These are phyloP conservation scores for Eutrema salsugineum DNA, from an alignment of 441 rosid genomes.

Conservation along the genomic window DNA sequence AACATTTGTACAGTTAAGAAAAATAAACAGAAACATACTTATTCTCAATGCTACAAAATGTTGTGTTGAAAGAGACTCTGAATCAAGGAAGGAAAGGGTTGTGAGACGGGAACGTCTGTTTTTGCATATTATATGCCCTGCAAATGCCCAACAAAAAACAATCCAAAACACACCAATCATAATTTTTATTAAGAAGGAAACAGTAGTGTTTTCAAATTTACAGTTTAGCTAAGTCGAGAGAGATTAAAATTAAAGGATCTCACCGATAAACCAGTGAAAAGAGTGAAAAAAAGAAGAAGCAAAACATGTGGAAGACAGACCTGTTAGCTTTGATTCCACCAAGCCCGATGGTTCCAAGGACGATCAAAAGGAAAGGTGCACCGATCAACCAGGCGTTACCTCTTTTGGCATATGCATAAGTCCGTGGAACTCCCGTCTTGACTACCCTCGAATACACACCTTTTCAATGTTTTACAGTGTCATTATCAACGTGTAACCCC, in stretches of 20 bases:
- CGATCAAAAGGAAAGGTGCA: conserved; percentile 58
- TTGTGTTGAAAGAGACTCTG: neutral
- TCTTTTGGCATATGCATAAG: conserved; percentile 42
- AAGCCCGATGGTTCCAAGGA: conserved; percentile 65
- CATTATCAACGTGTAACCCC: neutral
- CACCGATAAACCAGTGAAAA: neutral
- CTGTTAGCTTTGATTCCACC: conserved; percentile 71
- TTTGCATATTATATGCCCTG: conserved; percentile 80
- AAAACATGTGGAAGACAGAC: conserved; percentile 27
- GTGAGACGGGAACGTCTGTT: conserved; percentile 61
- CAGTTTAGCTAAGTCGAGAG: neutral
- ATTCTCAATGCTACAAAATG: neutral
- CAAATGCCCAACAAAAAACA: neutral
- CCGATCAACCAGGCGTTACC: conserved; percentile 48
- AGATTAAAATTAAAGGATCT: neutral
- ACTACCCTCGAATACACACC: conserved; percentile 54
- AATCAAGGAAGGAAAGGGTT: conserved; percentile 84
- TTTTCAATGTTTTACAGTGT: conserved; percentile 13
- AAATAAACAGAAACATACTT: neutral
- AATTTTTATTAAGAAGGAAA: neutral
- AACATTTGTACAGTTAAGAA: neutral
- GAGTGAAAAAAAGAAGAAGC: neutral
- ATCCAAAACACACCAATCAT: neutral
- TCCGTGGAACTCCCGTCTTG: conserved; percentile 55
- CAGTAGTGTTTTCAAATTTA: neutral